Conservation (phyloP, 495 filamentous ascomycete species). For the Penicillium odoratum region DNA sequence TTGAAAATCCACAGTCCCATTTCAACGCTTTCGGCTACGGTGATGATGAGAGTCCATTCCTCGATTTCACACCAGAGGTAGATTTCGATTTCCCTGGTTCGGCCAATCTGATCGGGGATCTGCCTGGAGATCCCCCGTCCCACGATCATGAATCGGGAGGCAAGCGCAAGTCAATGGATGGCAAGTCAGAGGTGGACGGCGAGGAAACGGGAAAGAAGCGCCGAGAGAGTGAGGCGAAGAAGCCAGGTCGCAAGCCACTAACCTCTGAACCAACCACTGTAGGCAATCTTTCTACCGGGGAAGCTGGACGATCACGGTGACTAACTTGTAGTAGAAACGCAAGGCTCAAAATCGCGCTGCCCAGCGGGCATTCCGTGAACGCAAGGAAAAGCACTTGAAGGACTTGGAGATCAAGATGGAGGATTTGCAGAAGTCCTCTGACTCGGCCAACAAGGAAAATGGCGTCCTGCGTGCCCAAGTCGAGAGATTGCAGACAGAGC, state of each 20-base stretch:
- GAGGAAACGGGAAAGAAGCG: slow-evolving; percentile 74
- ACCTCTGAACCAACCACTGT: slow-evolving; percentile 95
- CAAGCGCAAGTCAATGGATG: slow-evolving; percentile 78
- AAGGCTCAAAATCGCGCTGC: slow-evolving; percentile 98
- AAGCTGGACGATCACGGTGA: slow-evolving; percentile 4
- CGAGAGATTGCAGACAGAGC: slow-evolving; percentile 79
- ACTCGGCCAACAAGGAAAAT: slow-evolving; percentile 83
- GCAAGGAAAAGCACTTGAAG: slow-evolving; percentile 96
- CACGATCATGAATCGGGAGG: slow-evolving; percentile 58
- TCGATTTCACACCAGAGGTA: slow-evolving; percentile 77
- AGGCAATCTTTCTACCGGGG: slow-evolving; percentile 37
- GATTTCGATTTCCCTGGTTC: slow-evolving; percentile 64
- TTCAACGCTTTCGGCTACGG: slow-evolving; percentile 48
- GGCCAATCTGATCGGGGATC: slow-evolving; percentile 71
- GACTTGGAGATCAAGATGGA: slow-evolving; percentile 94
- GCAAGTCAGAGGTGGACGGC: slow-evolving; percentile 65
- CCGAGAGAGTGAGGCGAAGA: slow-evolving; percentile 83
- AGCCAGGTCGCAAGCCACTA: slow-evolving; percentile 93
- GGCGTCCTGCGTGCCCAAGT: slow-evolving; percentile 79
- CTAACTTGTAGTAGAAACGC: slow-evolving; percentile 76
- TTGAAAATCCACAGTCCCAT: slow-evolving; percentile 42
- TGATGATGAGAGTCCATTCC: slow-evolving; percentile 72
- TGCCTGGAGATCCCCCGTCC: slow-evolving; percentile 55
- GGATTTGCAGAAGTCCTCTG: slow-evolving; percentile 85
- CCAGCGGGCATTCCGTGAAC: slow-evolving; percentile 94